Evolutionary conservation across 257 asterid species (phyloP), one percentile per base, ranked within the genome.

Genomic region (Coffea canephora): DNA sequence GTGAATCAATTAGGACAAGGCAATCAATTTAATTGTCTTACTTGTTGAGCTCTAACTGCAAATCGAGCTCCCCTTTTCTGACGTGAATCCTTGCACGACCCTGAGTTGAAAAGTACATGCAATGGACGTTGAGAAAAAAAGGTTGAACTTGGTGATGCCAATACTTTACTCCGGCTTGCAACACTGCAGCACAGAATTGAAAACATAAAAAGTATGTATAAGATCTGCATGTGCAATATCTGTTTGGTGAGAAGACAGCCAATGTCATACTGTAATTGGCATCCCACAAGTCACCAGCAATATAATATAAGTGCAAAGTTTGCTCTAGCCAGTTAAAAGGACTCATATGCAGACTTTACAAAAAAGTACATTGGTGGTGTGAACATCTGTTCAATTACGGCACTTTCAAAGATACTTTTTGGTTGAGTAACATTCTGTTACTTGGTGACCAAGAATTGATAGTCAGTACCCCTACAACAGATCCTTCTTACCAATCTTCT

Each of bases 31-130:
- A 31, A 79, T 65, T 52, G 71, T 82, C 97, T 89, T 81, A 96
- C 99, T 74, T 82, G 86, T 34, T 87, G 94, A 79, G 99, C 98
- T 88, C 99, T 92, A 87, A 92, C 96, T 74, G 90, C 79, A 73
- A 96, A 85, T 25, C 89, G 86, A 77, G 88, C 70, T 71, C 94
- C 92, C 83, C 96, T 92, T 59, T 86, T 86, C 78, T 73, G 93
- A 71, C 85, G 80, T 64, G 86, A 75, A 81, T 50, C 86, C 52
- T 68, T 86, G 87, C 31, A 76, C 65, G 89, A 77, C 64, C 83
- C 85, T 36, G 93, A 87, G 80, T 82, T 83, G 84, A 87, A 89
- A 81, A 94, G 87, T n/a, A 84, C 85, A 83, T 83, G 85, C 73
- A 85, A 73, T 46, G 96, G 89, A 77, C 90, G 91, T 88, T 81